These are phyloP conservation scores for Mycena chlorophos DNA, from an alignment of 768 basidiomycete species.

Conservation along the genomic window DNA sequence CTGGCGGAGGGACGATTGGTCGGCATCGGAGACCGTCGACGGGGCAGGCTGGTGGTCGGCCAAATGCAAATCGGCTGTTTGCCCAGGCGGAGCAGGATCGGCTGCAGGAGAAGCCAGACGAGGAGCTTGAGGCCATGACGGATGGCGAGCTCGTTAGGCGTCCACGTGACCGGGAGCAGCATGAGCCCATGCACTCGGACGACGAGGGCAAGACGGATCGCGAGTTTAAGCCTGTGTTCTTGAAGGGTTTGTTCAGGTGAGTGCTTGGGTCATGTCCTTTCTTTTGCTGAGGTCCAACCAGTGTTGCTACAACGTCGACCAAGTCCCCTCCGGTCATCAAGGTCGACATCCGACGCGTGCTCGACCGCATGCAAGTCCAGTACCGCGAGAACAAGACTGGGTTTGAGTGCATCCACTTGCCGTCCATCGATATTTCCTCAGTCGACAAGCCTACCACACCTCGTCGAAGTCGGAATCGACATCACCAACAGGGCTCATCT, in stretches of 20 bases:
- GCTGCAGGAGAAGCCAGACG: conserved; percentile 15
- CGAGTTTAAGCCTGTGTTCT: conserved; percentile 90
- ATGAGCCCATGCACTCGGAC: conserved; percentile 50
- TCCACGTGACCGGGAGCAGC: conserved; percentile 30
- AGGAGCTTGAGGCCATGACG: conserved; percentile 46
- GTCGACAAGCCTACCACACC: conserved; percentile 42
- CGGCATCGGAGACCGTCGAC: conserved; percentile 73
- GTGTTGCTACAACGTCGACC: conserved; percentile 93
- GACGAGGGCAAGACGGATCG: conserved; percentile 59
- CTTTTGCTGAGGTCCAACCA: conserved; percentile 26
- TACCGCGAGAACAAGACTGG: conserved; percentile 88
- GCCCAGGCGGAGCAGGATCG: conserved; percentile 47
- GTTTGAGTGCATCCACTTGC: conserved; percentile 94
- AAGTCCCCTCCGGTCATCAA: conserved; percentile 81
- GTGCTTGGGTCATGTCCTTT: conserved; percentile 24
- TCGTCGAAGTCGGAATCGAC: conserved; percentile 30
- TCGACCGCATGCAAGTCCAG: conserved; percentile 94
- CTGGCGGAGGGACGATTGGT: conserved; percentile 58
- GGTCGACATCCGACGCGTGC: conserved; percentile 78
- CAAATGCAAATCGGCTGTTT: conserved; percentile 51
- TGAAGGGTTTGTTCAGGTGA: conserved; percentile 94
- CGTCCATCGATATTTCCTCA: conserved; percentile 88
- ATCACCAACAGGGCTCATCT: conserved; percentile 43
- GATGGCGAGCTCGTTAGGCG: conserved; percentile 40
- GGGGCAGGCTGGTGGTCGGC: conserved; percentile 47